Evolutionary conservation across 1,284 basidiomycete species (phyloP).

Genomic region (Lignosus rhinocerotis): DNA sequence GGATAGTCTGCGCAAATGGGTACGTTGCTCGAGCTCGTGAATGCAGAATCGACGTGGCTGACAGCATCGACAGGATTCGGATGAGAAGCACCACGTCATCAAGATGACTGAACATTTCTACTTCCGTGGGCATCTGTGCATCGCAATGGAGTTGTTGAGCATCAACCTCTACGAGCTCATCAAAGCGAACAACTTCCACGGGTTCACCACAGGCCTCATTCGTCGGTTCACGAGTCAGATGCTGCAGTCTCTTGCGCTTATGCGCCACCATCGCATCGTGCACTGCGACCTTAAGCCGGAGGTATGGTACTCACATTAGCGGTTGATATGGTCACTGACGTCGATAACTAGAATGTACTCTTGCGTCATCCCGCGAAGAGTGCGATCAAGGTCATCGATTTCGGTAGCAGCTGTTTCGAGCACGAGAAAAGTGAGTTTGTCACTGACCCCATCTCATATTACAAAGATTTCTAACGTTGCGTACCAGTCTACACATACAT

Average conservation of each 20-base stretch:
- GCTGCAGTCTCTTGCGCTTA: constrained; percentile 86
- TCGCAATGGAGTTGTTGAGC: constrained; percentile 96
- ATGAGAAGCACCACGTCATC: constrained; percentile 96
- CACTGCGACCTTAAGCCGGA: constrained; percentile 99
- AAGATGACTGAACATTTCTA: constrained; percentile 99
- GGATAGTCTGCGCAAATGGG: constrained; percentile 96
- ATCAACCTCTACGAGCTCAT: constrained; percentile 99
- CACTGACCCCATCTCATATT: not conserved
- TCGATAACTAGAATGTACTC: constrained; percentile 77
- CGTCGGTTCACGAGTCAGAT: constrained; percentile 97
- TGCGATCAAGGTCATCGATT: constrained; percentile 98
- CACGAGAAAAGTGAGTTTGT: constrained; percentile 90
- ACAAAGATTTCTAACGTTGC: constrained; percentile 21
- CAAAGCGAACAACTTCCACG: constrained; percentile 97
- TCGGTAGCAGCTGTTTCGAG: constrained; percentile 98
- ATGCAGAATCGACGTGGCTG: not conserved
- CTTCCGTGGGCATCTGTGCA: constrained; percentile 97
- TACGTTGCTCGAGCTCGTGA: constrained; percentile 38
- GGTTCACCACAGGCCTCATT: constrained; percentile 94
- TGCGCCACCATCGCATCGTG: constrained; percentile 97
- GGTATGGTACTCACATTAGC: constrained; percentile 43
- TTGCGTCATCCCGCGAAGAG: constrained; percentile 94
- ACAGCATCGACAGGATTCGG: constrained; percentile 69
- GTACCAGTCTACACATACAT: constrained; percentile 92
- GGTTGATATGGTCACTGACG: constrained; percentile 1